Evolutionary conservation across 164 flowering plant genomes (phyloP).

Genomic region (Dillenia turbinata): DNA sequence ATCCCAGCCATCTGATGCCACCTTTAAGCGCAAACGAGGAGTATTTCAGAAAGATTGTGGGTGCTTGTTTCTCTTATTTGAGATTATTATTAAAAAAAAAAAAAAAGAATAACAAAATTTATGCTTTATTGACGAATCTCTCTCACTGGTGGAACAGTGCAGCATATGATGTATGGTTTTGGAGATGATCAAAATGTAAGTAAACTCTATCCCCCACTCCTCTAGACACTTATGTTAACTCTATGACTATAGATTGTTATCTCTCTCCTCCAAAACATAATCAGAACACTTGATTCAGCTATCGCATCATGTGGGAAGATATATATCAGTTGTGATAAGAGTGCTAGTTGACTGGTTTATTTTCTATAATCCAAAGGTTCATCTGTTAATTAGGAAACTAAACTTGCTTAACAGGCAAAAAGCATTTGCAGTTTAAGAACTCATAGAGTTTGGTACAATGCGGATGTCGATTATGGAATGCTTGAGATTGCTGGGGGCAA

Average conservation of each 20-base stretch:
- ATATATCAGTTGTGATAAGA: too few species aligned
- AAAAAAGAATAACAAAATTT: background rate
- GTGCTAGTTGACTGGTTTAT: too few species aligned
- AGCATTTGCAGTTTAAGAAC: too few species aligned
- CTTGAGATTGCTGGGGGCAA: too few species aligned
- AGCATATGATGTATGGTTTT: conserved; percentile 95
- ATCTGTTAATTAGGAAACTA: too few species aligned
- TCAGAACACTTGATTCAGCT: background rate
- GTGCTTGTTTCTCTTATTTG: conserved; percentile 9
- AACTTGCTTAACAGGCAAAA: too few species aligned
- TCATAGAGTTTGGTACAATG: too few species aligned
- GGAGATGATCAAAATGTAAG: conserved; percentile 88
- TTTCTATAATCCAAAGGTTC: too few species aligned
- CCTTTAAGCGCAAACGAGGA: conserved; percentile 82
- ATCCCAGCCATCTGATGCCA: conserved; percentile 62
- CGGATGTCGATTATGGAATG: too few species aligned
- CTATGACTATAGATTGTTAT: background rate
- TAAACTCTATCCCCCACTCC: conserved; percentile 1
- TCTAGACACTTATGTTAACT: too few species aligned
- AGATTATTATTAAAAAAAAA: background rate
- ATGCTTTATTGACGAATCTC: background rate
- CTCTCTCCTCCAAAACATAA: background rate
- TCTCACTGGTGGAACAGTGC: conserved; percentile 50
- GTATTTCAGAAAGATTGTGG: conserved; percentile 88
- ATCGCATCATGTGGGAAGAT: background rate